Percentiles rank a stretch among this genome's conserved stretches.
Evolutionary conservation across 371 early-diverging fungal species (phyloP).

Genomic region (Mortierella sp.): DNA sequence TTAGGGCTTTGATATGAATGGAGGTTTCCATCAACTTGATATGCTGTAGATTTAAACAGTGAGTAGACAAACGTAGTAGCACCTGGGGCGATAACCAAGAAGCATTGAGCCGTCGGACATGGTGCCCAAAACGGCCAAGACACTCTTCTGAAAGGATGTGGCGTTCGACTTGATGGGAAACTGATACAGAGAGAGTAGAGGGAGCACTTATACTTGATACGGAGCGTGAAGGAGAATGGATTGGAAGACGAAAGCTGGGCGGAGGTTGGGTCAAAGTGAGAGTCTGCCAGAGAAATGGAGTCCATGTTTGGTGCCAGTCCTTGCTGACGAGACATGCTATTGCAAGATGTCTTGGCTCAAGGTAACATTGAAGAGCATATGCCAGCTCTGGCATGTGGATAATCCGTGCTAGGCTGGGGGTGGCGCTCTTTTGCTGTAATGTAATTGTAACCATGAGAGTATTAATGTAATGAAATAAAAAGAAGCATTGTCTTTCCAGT

Average conservation of each 20-base stretch:
- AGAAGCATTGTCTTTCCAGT: too few species aligned
- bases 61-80: slow-evolving; percentile 11
- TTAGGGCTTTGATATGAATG: slow-evolving; percentile 9
- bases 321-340: slow-evolving; percentile 17
- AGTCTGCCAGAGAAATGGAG: slow-evolving; percentile 28
- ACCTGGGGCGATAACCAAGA: slow-evolving; percentile 16
- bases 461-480: background rate
- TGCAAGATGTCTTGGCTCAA: slow-evolving; percentile 18
- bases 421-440: background rate
- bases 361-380: slow-evolving; percentile 15
- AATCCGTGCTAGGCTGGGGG: background rate
- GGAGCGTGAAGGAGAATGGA: background rate
- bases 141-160: slow-evolving; percentile 12
- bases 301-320: slow-evolving; percentile 23
- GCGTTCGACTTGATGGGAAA: background rate
- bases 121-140: slow-evolving; percentile 15
- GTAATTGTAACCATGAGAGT: background rate
- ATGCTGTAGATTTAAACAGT: slow-evolving; percentile 26
- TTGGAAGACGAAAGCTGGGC: background rate
- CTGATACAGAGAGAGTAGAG: background rate
- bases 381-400: slow-evolving; percentile 28
- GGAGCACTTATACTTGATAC: background rate
- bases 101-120: slow-evolving; percentile 15
- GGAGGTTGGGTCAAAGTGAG: slow-evolving; percentile 13
- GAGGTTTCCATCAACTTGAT: slow-evolving; percentile 17